Conservation (phyloP, 164 flowering plant genomes). For the Berberis thunbergii region DNA sequence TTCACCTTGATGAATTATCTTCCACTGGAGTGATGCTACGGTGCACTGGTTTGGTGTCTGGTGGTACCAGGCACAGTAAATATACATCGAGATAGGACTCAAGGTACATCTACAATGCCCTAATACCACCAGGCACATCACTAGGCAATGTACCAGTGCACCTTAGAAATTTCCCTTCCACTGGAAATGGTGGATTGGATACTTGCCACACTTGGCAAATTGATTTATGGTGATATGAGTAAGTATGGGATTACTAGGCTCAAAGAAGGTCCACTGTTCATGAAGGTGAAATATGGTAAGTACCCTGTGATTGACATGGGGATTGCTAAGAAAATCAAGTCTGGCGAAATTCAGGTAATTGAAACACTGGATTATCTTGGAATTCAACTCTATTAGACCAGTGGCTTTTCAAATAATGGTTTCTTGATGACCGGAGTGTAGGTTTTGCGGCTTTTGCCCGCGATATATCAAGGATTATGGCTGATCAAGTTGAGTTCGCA, state of each 20-base stretch:
- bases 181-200: background rate
- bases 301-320: background rate
- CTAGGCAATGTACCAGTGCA: no score
- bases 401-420: background rate
- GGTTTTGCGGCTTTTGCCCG: slow-evolving; percentile 26
- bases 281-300: background rate
- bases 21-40: no score
- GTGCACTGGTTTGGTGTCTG: no score
- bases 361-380: background rate
- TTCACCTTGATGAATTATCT: no score
- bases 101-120: no score
- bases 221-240: background rate
- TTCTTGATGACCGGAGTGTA: background rate
- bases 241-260: background rate
- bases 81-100: no score
- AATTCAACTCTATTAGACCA: background rate
- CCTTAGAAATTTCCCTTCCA: no score
- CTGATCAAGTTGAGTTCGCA: slow-evolving; percentile 29
- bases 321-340: background rate
- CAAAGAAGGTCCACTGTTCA: background rate
- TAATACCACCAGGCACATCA: no score
- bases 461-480: slow-evolving; percentile 25
- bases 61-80: no score
- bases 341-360: background rate
- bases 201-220: background rate